These are phyloP conservation scores for Alternaria ethzedia DNA, from an alignment of 2,329 filamentous ascomycete genomes.

Conservation along the genomic window DNA sequence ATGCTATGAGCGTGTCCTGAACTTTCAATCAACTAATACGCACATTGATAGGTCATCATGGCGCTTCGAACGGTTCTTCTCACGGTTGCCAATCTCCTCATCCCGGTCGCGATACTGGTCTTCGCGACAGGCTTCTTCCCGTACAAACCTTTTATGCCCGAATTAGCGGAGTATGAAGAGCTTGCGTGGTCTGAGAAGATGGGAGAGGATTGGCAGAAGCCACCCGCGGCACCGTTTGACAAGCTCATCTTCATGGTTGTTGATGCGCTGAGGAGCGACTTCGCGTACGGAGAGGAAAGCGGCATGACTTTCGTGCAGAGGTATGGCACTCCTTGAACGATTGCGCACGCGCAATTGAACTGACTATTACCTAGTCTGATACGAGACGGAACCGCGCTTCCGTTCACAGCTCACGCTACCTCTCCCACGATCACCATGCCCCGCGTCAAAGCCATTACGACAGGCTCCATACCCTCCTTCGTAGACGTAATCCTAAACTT, in stretches of 20 bases:
- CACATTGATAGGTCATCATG: slow-evolving; percentile 25
- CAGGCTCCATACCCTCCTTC: slow-evolving; percentile 97
- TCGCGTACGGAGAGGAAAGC: slow-evolving; percentile 82
- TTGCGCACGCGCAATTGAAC: not conserved
- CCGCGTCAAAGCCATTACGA: slow-evolving; percentile 94
- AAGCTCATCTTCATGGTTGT: slow-evolving; percentile 97
- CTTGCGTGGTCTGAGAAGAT: slow-evolving; percentile 55
- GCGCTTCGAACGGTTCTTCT: slow-evolving; percentile 52
- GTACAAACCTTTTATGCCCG: slow-evolving; percentile 91
- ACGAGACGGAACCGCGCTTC: slow-evolving; percentile 79
- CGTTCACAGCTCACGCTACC: slow-evolving; percentile 95
- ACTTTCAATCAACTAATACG: not conserved
- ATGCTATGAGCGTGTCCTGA: not conserved
- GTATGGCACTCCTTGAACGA: slow-evolving; percentile 54
- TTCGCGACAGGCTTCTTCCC: slow-evolving; percentile 96
- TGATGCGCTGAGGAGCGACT: slow-evolving; percentile 88
- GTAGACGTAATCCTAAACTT: slow-evolving; percentile 96
- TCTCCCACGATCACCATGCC: slow-evolving; percentile 99
- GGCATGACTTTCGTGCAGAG: slow-evolving; percentile 88
- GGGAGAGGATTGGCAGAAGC: slow-evolving; percentile 44
- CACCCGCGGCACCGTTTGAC: slow-evolving; percentile 76
- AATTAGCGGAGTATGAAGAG: slow-evolving; percentile 73
- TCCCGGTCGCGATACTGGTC: slow-evolving; percentile 69
- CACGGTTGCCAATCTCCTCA: slow-evolving; percentile 74
- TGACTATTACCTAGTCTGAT: slow-evolving; percentile 68